Percentiles rank a stretch among this genome's conserved stretches.
Evolutionary conservation across 805 yeast species (phyloP).

Genomic region (Cyberlindnera mycetangii): DNA sequence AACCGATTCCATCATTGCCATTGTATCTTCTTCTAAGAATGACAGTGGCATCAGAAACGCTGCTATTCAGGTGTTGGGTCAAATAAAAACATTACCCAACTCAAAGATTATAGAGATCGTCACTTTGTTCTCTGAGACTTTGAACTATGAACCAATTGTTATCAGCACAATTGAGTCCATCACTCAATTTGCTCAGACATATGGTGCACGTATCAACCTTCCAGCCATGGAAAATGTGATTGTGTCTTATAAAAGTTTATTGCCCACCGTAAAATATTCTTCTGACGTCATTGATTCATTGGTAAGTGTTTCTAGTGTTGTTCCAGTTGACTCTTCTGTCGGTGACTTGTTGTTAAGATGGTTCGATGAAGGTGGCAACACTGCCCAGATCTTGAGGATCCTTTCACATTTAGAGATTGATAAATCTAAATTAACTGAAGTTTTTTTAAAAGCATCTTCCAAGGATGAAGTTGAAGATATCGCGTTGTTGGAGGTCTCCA

Average conservation of each 20-base stretch:
- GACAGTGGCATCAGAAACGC: conserved; percentile 36
- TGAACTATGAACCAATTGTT: conserved; percentile 36
- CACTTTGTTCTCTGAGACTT: conserved; percentile 30
- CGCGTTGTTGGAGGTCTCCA: conserved; percentile 25
- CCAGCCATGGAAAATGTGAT: conserved; percentile 15
- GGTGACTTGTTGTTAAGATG: conserved; percentile 18
- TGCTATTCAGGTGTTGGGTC: conserved; percentile 33
- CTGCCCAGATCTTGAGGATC: conserved; percentile 25
- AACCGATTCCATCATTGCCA: conserved; percentile 30
- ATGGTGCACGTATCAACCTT: conserved; percentile 13
- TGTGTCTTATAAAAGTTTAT: conserved; percentile 12
- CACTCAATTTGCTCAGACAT: conserved; percentile 22
- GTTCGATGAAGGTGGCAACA: conserved; percentile 19
- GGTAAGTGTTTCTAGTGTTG: conserved; percentile 19
- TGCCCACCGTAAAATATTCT: conserved; percentile 13
- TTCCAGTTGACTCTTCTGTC: conserved; percentile 21
- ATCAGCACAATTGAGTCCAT: conserved; percentile 30
- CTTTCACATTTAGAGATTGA: conserved; percentile 22
- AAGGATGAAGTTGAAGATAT: conserved; percentile 28
- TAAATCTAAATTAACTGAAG: conserved; percentile 14
- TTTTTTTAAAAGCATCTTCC: conserved; percentile 23
- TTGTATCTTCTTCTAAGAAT: conserved; percentile 33
- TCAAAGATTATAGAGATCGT: conserved; percentile 28
- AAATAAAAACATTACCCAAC: conserved; percentile 26
- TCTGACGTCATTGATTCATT: conserved; percentile 24